Evolutionary conservation across 2,329 filamentous ascomycete genomes (phyloP), one percentile per base, ranked within the genome.

Genomic region (Myrmaecium sp.): DNA sequence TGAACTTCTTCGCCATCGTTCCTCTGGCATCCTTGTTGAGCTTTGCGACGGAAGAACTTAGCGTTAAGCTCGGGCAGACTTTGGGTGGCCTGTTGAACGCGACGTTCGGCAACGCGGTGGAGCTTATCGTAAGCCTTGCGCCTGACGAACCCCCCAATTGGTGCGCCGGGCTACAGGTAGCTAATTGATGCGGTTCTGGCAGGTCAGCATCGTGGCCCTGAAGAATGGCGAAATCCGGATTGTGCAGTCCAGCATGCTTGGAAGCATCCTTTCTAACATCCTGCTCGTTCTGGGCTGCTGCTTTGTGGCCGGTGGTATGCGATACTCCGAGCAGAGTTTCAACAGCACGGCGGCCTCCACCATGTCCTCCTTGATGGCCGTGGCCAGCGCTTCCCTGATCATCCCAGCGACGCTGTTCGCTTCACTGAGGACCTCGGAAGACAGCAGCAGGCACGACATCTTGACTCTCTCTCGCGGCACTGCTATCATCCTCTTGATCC

Each of bases 231-330:
- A 95, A 55, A 91, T 94, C 46, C 74, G 86, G 42, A 84, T 95
- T 37, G 86, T 95, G n/a, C 89, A 95, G 57, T 78, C 86, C 12
- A 92, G 82, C 36, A 95, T 95, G 84, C 72, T 95, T 17, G 86
- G 89, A 25, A 91, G 80, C 44, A 92, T 95, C 40, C 63, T 95
- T 20, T 94, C 86, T 37, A 95, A 95, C 53, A 74, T 94, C 36
- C 66, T 95, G 5, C 69, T 95, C 13, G 86, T 64, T 19, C 54
- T 64, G 12, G 60, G 60, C 19, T 64, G 59, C 51, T 64, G 60
- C 42, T 64, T 64, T 52, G 50, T 64, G 29, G 51, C 58, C 14
- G 60, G 57, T 18, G 60, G 60, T 15, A 45, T 60, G 25, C 45
- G 47, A 27, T 51, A 54, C 29, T 39, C 44, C 23, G 54, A 62